These are phyloP conservation scores for Stephania japonica DNA, from an alignment of 164 flowering plant genomes.

Conservation along the genomic window DNA sequence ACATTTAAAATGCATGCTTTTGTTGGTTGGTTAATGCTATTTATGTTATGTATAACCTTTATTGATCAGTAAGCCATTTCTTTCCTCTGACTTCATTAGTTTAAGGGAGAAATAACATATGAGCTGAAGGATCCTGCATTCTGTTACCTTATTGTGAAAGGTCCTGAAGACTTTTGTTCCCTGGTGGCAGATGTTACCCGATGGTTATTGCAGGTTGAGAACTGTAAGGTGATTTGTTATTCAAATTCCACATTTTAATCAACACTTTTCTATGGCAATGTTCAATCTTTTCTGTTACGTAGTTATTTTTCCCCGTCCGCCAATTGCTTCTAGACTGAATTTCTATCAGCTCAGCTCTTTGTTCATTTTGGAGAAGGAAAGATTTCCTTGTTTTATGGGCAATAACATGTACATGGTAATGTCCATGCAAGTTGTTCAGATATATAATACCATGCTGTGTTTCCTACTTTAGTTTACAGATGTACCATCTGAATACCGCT, in stretches of 20 bases:
- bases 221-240: conserved; percentile 52
- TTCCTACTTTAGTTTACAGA: too few species aligned
- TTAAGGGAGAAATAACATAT: conserved; percentile 78
- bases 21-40: not conserved
- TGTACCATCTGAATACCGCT: too few species aligned
- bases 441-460: too few species aligned
- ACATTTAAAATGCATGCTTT: not conserved
- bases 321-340: not conserved
- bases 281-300: not conserved
- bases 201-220: conserved; percentile 82
- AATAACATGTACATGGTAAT: too few species aligned
- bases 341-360: not conserved
- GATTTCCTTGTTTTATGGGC: too few species aligned
- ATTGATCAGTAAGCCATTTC: not conserved
- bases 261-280: not conserved
- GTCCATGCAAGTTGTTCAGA: too few species aligned
- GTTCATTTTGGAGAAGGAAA: too few species aligned
- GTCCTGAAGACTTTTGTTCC: conserved; percentile 62
- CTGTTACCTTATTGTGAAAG: conserved; percentile 53
- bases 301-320: not conserved
- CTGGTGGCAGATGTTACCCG: conserved; percentile 61
- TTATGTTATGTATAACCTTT: conserved; percentile 1
- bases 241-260: not conserved
- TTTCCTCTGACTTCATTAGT: conserved; percentile 30
- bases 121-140: conserved; percentile 81